Evolutionary conservation across 75 land plant species (phyloP).

Genomic region (Pinus tabuliformis): DNA sequence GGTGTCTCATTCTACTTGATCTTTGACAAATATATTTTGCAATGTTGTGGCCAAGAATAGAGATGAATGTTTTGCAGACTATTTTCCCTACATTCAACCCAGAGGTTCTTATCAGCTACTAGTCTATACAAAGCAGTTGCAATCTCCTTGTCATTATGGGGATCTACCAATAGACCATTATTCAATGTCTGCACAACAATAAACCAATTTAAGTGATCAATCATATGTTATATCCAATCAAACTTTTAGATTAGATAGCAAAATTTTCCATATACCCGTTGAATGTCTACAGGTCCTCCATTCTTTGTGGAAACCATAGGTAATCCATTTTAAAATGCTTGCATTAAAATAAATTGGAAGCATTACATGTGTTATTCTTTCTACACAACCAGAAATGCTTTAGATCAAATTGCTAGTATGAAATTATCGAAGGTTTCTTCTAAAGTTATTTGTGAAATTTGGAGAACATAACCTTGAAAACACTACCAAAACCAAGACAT

Average conservation of each 20-base stretch:
- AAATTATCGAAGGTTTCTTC: too few relatives aligned
- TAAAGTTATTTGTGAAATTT: too few relatives aligned
- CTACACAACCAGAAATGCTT: not conserved
- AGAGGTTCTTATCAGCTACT: slow-evolving; percentile 59
- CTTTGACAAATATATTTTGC: slow-evolving; percentile 58
- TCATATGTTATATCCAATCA: not conserved
- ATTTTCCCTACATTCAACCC: slow-evolving; percentile 59
- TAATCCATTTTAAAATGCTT: slow-evolving; percentile 94
- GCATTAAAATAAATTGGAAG: slow-evolving; percentile 11
- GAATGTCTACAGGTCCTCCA: slow-evolving; percentile 98
- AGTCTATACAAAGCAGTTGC: slow-evolving; percentile 68
- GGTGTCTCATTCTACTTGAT: slow-evolving; percentile 38
- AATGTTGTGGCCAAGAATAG: slow-evolving; percentile 86
- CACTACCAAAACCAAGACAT: too few relatives aligned
- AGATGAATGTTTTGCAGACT: slow-evolving; percentile 67
- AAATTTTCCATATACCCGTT: slow-evolving; percentile 40
- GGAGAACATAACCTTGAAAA: too few relatives aligned
- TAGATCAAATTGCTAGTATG: not conserved
- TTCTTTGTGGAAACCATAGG: slow-evolving; percentile 97
- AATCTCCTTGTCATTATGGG: slow-evolving; percentile 67
- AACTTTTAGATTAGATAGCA: not conserved
- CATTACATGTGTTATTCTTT: too few relatives aligned
- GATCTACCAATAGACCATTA: slow-evolving; percentile 74
- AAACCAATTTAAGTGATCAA: not conserved
- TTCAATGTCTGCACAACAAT: slow-evolving; percentile 51